Conservation (phyloP, 2,329 filamentous ascomycete genomes). For the Verticillium isaacii region DNA sequence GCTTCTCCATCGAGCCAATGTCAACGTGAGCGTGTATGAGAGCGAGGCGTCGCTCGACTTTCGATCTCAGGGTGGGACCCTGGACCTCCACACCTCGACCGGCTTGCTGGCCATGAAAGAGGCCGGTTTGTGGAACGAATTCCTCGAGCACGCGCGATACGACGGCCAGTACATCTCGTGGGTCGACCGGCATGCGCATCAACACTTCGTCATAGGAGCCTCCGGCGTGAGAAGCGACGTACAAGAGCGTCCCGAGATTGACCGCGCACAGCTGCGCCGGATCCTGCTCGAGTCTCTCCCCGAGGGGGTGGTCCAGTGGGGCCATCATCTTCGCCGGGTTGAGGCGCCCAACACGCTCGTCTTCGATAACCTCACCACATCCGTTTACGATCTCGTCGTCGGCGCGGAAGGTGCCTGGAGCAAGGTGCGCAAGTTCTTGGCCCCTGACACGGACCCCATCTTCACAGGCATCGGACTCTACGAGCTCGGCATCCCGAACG, state of each 20-base stretch:
- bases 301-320: constrained; percentile 39
- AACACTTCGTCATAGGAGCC: constrained; percentile 20
- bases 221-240: constrained; percentile 21
- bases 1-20: constrained; percentile 40
- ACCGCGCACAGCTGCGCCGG: constrained; percentile 38
- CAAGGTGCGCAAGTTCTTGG: constrained; percentile 29
- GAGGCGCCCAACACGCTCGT: constrained; percentile 26
- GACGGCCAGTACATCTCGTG: constrained; percentile 47
- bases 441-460: constrained; percentile 28
- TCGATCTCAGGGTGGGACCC: constrained; percentile 44
- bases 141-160: constrained; percentile 43
- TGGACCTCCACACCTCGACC: constrained; percentile 48
- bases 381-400: constrained; percentile 33
- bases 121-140: constrained; percentile 44
- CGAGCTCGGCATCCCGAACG: constrained; percentile 35
- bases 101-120: constrained; percentile 47
- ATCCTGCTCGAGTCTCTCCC: constrained; percentile 42
- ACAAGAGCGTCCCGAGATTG: constrained; percentile 46
- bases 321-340: constrained; percentile 34
- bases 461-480: constrained; percentile 41
- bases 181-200: constrained; percentile 33
- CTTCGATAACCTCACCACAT: constrained; percentile 27
- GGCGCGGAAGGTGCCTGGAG: constrained; percentile 33
- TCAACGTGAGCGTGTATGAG: constrained; percentile 47
- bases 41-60: constrained; percentile 36